Evolutionary conservation across 2,329 filamentous ascomycete species (phyloP).

Genomic region (Fusarium secorum): DNA sequence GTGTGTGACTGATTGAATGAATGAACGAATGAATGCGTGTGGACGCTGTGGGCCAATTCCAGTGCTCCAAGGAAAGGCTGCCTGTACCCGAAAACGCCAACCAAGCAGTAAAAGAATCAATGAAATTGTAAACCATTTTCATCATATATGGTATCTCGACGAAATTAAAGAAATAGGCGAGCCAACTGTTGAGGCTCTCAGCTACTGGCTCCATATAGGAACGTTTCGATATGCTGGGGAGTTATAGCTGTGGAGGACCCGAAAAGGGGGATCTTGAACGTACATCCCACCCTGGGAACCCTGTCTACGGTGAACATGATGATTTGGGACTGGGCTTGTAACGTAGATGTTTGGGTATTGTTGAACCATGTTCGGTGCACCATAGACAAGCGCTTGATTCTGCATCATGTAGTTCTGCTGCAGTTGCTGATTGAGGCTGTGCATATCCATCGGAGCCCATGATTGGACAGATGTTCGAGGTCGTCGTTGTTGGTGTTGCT

Average conservation of each 20-base stretch:
- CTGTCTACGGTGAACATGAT: constrained; percentile 17
- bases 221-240: constrained; percentile 63
- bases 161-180: constrained; percentile 9
- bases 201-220: constrained; percentile 62
- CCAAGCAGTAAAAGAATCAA: constrained; percentile 13
- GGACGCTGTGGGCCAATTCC: constrained; percentile 31
- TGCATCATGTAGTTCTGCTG: constrained; percentile 35
- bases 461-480: constrained; percentile 24
- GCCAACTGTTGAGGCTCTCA: not conserved
- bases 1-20: not conserved
- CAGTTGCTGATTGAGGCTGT: constrained; percentile 31
- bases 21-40: constrained; percentile 26
- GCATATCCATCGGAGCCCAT: constrained; percentile 29
- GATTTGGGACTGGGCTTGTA: constrained; percentile 8
- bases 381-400: constrained; percentile 29
- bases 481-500: constrained; percentile 16
- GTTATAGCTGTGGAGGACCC: constrained; percentile 66
- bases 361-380: constrained; percentile 29
- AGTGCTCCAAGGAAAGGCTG: constrained; percentile 20
- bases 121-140: constrained; percentile 7
- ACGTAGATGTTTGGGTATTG: constrained; percentile 34
- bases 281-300: constrained; percentile 26
- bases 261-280: constrained; percentile 52
- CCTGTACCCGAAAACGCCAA: constrained; percentile 31
- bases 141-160: constrained; percentile 34